Base-by-base conservation (phyloP, 805 yeast genomes). In the Ogataea wickerhamii region DNA sequence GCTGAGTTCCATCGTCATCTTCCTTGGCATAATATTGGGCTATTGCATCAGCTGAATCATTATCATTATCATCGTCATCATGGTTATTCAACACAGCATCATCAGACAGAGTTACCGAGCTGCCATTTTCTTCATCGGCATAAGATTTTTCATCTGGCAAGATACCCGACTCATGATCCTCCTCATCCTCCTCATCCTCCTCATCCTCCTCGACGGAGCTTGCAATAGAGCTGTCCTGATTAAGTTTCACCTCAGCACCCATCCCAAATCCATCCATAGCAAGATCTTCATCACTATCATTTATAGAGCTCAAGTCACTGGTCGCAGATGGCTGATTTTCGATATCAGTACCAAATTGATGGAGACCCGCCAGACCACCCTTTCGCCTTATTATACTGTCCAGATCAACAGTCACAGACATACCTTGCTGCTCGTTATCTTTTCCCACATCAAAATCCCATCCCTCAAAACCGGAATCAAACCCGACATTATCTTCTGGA, bases 331-430 rank as follows among this genome's bases (percentile, higher is more conserved):
- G 10, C 12, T 29, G 20, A 7, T 55, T 64, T 11, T 49, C 60
- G 14, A 54, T 58, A 7, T 62, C 68, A 3, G 60, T 68, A 11
- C 59, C 65, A 36, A 52, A 29, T 17, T 51, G 45, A 18, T 18
- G 20, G 7, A 29, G 10, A 21, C 61, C 63, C 18, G 53, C 44
- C 24, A 57, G 44, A 28, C 95, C 87, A 60, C 96, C 95, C 52
- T 86, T 89, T 60, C 89, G 74, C 64, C 82, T 79, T 50, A 91
- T 84, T 37, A 91, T 91, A 11, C 80, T 79, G 53, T 91, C 96
- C 44, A 91, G 70, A 67, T 91, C 96, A 6, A 87, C 95, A 44
- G 80, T 86, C 45, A 73, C 76, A 38, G 56, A 70, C 6, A 45
- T 45, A 4, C 32, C 39, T 16, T 47, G 52, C 6, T 24, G 36